Percentiles rank a stretch among this genome's conserved stretches.
phyloP scores from a whole-genome alignment of 176 grass and related monocot species.

The Phragmites australis region DNA sequence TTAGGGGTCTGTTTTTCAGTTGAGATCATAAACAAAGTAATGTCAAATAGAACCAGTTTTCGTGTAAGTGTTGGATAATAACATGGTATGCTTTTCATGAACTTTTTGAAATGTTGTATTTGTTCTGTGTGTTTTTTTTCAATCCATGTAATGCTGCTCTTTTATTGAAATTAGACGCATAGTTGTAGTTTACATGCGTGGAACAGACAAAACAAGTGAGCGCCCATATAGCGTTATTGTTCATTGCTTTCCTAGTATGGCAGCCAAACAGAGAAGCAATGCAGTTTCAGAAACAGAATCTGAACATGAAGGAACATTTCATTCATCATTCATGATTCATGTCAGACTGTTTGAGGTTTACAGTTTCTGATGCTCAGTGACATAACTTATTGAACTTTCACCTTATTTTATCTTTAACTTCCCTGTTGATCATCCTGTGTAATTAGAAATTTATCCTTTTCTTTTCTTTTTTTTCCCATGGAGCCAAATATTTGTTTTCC shows the following conservation, averaged over 20 bases:
- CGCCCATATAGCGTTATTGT: not conserved
- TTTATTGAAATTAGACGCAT: not conserved
- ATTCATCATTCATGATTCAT: not conserved
- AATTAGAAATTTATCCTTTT: not conserved
- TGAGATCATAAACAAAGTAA: not conserved
- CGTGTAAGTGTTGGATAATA: not conserved
- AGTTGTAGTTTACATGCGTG: not conserved
- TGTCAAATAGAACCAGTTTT: constrained; percentile 21
- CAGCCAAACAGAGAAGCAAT: not conserved
- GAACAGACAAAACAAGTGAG: not conserved
- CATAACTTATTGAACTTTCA: constrained; percentile 4
- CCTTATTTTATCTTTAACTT: constrained; percentile 16
- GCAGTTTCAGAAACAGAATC: constrained; percentile 1
- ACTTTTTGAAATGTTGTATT: not conserved
- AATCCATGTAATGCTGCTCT: not conserved
- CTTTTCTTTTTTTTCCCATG: not conserved
- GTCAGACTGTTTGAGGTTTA: constrained; percentile 11
- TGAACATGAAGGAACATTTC: not conserved
- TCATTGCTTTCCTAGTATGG: not conserved
- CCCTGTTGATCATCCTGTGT: constrained; percentile 14
- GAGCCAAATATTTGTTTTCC: constrained; percentile 31
- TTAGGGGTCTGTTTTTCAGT: not conserved
- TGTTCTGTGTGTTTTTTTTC: not conserved
- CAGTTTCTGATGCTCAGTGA: constrained; percentile 17
- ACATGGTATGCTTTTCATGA: not conserved